Evolutionary conservation across 2,329 filamentous ascomycete species (phyloP).

Genomic region (Cladophialophora psammophila): DNA sequence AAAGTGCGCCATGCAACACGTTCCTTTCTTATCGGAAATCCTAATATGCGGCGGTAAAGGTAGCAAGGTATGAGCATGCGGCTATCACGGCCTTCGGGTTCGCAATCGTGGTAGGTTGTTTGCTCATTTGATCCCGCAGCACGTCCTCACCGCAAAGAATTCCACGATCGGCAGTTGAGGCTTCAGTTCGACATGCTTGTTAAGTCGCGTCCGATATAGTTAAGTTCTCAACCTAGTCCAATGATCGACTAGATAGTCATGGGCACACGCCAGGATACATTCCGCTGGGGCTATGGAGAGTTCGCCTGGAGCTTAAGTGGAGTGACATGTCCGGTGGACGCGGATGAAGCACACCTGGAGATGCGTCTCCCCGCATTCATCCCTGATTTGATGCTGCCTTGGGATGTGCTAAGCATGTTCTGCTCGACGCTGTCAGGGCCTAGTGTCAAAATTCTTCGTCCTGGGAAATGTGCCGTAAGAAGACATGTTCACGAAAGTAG

Average conservation of each 20-base stretch:
- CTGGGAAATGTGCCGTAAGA: neutral
- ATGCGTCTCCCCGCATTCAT: neutral
- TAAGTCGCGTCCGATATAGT: neutral
- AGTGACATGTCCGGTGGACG: slow-evolving; percentile 14
- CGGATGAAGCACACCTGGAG: neutral
- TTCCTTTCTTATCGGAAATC: neutral
- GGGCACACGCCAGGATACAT: neutral
- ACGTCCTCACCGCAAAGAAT: neutral
- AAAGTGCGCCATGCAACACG: neutral
- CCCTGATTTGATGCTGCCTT: neutral
- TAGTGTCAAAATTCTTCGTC: neutral
- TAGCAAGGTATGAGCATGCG: neutral
- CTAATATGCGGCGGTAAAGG: neutral
- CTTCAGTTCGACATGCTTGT: neutral
- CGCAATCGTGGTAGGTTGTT: neutral
- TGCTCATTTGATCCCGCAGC: neutral
- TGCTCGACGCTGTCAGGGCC: neutral
- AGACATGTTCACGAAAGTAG: neutral
- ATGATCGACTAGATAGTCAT: neutral
- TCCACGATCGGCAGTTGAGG: neutral
- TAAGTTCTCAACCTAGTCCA: neutral
- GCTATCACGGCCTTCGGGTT: neutral
- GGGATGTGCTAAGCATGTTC: neutral
- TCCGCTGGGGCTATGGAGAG: neutral
- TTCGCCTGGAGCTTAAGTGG: neutral